Evolutionary conservation across 331 rosid species (phyloP).

Genomic region (Arachis monticola): DNA sequence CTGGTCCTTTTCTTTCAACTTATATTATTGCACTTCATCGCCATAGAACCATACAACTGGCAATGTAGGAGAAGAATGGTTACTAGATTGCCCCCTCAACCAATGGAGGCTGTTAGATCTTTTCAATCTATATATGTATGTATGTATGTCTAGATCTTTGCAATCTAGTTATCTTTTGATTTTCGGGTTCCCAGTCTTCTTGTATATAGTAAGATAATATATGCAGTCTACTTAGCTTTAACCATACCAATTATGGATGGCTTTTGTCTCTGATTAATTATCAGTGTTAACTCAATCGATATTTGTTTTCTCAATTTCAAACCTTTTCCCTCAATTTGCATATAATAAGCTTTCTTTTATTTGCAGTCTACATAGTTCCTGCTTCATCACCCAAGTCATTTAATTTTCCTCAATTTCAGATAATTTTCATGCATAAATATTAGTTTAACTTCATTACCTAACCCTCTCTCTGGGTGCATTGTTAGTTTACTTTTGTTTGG

Average conservation of each 20-base stretch:
- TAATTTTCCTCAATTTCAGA: background rate
- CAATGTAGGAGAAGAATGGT: conserved; percentile 81
- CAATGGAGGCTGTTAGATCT: conserved; percentile 85
- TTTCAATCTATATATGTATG: conserved; percentile 69
- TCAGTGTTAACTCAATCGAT: conserved; percentile 37
- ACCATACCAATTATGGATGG: conserved; percentile 45
- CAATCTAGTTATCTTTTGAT: conserved; percentile 57
- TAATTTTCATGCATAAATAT: background rate
- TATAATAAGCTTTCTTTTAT: conserved; percentile 28
- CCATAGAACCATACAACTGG: conserved; percentile 71
- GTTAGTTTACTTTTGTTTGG: conserved; percentile 9
- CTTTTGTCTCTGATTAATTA: conserved; percentile 41
- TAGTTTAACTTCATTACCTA: too few species aligned
- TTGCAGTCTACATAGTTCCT: conserved; percentile 35
- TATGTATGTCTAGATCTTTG: conserved; percentile 59
- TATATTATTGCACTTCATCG: conserved; percentile 65
- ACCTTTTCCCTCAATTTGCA: conserved; percentile 31
- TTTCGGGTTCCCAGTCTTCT: conserved; percentile 49
- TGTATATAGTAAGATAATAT: conserved; percentile 62
- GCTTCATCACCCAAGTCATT: background rate
- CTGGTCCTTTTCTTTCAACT: conserved; percentile 68
- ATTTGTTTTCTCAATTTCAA: conserved; percentile 32
- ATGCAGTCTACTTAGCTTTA: conserved; percentile 49
- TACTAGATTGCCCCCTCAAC: conserved; percentile 77
- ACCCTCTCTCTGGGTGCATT: conserved; percentile 8